Evolutionary conservation across 2,329 filamentous ascomycete species (phyloP).

Genomic region (Trichoderma sp.): DNA sequence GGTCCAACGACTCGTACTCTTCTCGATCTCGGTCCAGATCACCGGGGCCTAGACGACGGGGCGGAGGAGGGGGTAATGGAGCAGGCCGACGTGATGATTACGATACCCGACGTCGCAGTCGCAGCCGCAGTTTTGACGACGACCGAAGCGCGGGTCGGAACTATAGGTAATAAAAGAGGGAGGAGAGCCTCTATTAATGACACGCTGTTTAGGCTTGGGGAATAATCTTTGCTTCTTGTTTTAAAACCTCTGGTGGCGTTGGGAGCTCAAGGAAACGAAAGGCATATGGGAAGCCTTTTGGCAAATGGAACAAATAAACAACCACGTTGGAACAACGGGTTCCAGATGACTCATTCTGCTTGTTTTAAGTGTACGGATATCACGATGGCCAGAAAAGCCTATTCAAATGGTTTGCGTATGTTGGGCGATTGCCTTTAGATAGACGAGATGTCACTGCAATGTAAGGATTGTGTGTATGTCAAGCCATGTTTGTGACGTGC

Average conservation of each 20-base stretch:
- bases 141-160: slow-evolving; percentile 42
- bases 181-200: not conserved
- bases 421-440: not conserved
- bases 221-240: not conserved
- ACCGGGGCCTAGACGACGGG: slow-evolving; percentile 40
- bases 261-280: slow-evolving; percentile 9
- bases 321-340: not conserved
- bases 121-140: slow-evolving; percentile 51
- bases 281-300: not conserved
- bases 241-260: slow-evolving; percentile 12
- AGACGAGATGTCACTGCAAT: not conserved
- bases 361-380: not conserved
- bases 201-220: not conserved
- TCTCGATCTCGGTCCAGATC: slow-evolving; percentile 53
- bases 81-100: slow-evolving; percentile 30
- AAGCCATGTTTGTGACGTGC: not conserved
- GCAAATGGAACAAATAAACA: not conserved
- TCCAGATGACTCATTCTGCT: not conserved
- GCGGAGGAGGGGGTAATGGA: slow-evolving; percentile 20
- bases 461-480: not conserved
- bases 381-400: not conserved
- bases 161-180: slow-evolving; percentile 34
- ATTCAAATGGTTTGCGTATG: not conserved
- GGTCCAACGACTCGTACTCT: slow-evolving; percentile 47
- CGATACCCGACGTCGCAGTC: slow-evolving; percentile 47